Conservation (phyloP, 2,329 filamentous ascomycete genomes). For the Claviceps cyperi region DNA sequence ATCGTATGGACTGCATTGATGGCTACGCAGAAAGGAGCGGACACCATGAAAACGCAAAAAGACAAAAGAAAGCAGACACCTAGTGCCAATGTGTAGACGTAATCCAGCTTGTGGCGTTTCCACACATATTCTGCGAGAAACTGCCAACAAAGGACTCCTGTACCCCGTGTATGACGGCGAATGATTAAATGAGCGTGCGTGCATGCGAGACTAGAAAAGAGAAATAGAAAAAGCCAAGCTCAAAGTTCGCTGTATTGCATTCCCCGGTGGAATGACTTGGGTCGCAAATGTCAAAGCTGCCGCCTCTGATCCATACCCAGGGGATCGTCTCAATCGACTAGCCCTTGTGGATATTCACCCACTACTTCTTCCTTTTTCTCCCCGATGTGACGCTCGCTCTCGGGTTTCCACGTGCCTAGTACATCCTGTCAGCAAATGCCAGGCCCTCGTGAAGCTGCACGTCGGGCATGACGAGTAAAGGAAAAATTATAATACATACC, state of each 20-base stretch:
- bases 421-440: conserved; percentile 8
- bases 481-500: conserved; percentile 36
- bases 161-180: neutral
- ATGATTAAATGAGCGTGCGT: neutral
- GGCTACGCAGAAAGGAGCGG: neutral
- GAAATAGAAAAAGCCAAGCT: neutral
- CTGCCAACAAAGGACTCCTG: neutral
- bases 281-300: neutral
- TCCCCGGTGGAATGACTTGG: neutral
- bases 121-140: neutral
- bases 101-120: neutral
- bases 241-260: neutral
- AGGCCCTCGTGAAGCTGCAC: neutral
- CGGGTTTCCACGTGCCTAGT: conserved; percentile 62
- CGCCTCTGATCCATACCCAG: too few species aligned
- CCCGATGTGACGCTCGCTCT: conserved; percentile 56
- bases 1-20: neutral
- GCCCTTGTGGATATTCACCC: neutral
- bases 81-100: neutral
- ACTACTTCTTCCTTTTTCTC: conserved; percentile 17
- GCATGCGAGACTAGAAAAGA: neutral
- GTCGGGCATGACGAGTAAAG: neutral
- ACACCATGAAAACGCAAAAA: too few species aligned
- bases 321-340: neutral
- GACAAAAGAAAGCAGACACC: neutral